Evolutionary conservation across 2,329 filamentous ascomycete genomes (phyloP), one percentile per base, ranked within the genome.

Genomic region (Aquanectria penicillioides): DNA sequence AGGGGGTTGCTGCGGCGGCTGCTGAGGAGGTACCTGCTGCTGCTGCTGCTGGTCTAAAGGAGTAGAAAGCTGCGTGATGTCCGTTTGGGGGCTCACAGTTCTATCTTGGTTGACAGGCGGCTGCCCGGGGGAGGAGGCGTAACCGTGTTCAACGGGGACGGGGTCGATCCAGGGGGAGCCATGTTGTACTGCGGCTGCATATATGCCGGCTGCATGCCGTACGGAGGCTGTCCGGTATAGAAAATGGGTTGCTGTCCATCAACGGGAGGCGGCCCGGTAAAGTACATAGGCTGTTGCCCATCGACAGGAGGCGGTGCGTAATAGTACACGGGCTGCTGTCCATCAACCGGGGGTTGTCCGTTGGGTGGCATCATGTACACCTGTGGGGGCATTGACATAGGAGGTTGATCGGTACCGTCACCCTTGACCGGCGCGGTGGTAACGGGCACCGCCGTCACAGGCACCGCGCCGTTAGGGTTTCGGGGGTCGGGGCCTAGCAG

Each of bases 401-500:
- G 25, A 6, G 40, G 52, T 28, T 48, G 43, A 6, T 43, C 52
- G 20, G 41, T 50, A 8, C 26, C 17, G 29, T 23, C 50, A 7
- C 34, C 9, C 50, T 44, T 44, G 29, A 28, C 26, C 2, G 41
- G 41, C 12, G 18, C 11, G 9, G 47, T 11, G n/a, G 50, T 22
- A 18, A 18, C 37, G n/a, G 18, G 18, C 17, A 25, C 49, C 10
- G 11, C 11, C 6, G 38, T 20, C 15, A 28, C 18, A 15, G 15
- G 9, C 9, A 28, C 48, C 7, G 34, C 26, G 10, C 36, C 34
- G 18, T 25, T 37, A n/a, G n/a, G n/a, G 26, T 17, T 37, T 18
- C 50, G 37, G 12, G 66, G 61, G 12, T 62, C 57, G 8, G 52
- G 34, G 3, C 62, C 65, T 7, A 67, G 46, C 23, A 66, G 33